Evolutionary conservation across 202 grass and related monocot species (phyloP), one percentile per base, ranked within the genome.

Genomic region (Carex sylvatica): DNA sequence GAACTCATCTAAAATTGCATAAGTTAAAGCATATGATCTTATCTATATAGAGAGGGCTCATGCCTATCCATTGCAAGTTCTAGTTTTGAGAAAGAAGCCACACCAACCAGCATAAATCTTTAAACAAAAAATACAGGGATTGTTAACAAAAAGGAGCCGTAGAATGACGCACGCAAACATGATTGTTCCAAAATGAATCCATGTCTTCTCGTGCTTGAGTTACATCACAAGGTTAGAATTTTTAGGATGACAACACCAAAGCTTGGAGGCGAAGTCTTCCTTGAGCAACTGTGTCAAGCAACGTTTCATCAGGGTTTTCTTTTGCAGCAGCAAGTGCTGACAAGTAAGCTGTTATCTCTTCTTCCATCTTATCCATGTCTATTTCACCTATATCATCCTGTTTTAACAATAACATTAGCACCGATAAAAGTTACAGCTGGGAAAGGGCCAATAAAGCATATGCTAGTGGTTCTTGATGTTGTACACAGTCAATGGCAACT

Each of bases 191-290:
- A 15, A 86, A 65, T 36, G 77, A 77, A 62, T 0, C 12, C 18
- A 84, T 35, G 40, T 11, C 35, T 33, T 7, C 26, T 35, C 22
- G 1, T 64, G 80, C 60, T 49, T 24, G 33, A 84, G 83, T 64
- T 75, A 23, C 64, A 83, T 58, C 9, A 77, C 80, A 70, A 14
- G 71, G 65, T 53, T 83, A 24, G 36, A 55, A 12, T 38, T 33
- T 56, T 76, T 74, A 65, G 53, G 87, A 86, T 15, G 51, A 90
- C 53, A 93, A 83, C 42, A 96, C 86, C 81, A 92, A 84, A 22
- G 93, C 93, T 77, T 90, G 89, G 12, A 96, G 96, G 66, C 83
- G 89, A 80, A 91, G 66, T 79, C 96, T 99, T 73, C 87, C 97
- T 16, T 94, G 89, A 22, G 87, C 83, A 66, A 92, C 86, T 59